phyloP scores from a whole-genome alignment of 805 yeast species.

The Nakazawaea molendinolei region DNA sequence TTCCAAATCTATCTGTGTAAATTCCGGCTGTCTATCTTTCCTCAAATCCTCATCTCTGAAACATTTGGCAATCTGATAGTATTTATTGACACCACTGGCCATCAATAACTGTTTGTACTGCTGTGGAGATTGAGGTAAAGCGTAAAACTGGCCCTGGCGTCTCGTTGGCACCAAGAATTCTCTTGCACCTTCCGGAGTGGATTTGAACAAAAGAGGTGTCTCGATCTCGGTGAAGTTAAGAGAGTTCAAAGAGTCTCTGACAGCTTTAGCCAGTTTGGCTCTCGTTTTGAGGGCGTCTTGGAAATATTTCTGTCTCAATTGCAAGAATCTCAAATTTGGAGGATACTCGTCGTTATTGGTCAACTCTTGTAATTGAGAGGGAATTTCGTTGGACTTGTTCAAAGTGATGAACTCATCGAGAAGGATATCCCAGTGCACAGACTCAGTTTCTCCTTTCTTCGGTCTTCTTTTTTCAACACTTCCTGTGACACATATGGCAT shows the following conservation, averaged over 20 bases:
- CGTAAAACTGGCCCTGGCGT: slow-evolving; percentile 55
- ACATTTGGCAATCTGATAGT: slow-evolving; percentile 89
- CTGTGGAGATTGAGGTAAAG: slow-evolving; percentile 96
- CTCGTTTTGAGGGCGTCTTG: slow-evolving; percentile 53
- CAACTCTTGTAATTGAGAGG: slow-evolving; percentile 61
- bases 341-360: slow-evolving; percentile 53
- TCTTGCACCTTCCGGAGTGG: slow-evolving; percentile 97
- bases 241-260: slow-evolving; percentile 29
- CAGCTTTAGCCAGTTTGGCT: slow-evolving; percentile 43
- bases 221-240: slow-evolving; percentile 73
- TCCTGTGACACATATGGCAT: slow-evolving; percentile 66
- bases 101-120: slow-evolving; percentile 92
- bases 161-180: slow-evolving; percentile 95
- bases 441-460: slow-evolving; percentile 17
- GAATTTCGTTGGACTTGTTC: slow-evolving; percentile 56
- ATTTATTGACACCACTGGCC: slow-evolving; percentile 85
- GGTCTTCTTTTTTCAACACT: slow-evolving; percentile 28
- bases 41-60: slow-evolving; percentile 95
- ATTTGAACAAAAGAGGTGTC: slow-evolving; percentile 87
- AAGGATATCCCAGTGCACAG: slow-evolving; percentile 48
- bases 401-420: slow-evolving; percentile 46
- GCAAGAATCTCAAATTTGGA: slow-evolving; percentile 74
- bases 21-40: slow-evolving; percentile 95
- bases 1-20: slow-evolving; percentile 95
- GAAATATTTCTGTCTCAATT: slow-evolving; percentile 54